These are phyloP conservation scores for Epichloe coenophiala DNA, from an alignment of 2,329 filamentous ascomycete species.

Conservation along the genomic window DNA sequence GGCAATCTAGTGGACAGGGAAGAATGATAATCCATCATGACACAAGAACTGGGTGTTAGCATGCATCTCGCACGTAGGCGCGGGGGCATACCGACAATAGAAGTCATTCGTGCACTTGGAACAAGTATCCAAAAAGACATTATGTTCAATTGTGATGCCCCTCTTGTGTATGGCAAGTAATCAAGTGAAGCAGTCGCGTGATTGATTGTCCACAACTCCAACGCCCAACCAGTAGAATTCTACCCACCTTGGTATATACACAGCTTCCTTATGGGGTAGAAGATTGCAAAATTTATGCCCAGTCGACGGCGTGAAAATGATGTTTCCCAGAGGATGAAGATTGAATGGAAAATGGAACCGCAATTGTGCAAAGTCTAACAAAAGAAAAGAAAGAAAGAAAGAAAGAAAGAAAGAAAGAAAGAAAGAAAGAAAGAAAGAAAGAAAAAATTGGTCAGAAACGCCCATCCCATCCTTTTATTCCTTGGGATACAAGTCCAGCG, in stretches of 20 bases:
- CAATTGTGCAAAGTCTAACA: background rate
- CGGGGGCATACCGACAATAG: too few relatives aligned
- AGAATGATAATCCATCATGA: background rate
- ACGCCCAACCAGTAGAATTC: background rate
- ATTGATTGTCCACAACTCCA: background rate
- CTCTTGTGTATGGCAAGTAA: too few relatives aligned
- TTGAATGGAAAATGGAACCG: background rate
- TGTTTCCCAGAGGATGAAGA: background rate
- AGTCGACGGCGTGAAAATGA: too few relatives aligned
- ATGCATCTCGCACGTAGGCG: too few relatives aligned
- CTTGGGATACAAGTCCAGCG: conserved; percentile 20
- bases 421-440: too few relatives aligned
- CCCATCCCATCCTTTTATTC: conserved; percentile 15
- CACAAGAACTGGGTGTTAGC: too few relatives aligned
- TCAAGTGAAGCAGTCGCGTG: background rate
- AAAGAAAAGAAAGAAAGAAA: too few relatives aligned
- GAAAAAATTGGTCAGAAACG: background rate
- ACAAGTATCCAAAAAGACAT: too few relatives aligned
- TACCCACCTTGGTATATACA: background rate
- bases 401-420: too few relatives aligned
- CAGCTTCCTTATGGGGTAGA: background rate
- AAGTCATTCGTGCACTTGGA: too few relatives aligned
- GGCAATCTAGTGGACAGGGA: background rate
- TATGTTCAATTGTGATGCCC: too few relatives aligned
- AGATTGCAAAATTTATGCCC: background rate